Evolutionary conservation across 495 filamentous ascomycete species (phyloP).

Genomic region (Rusavskia elegans): DNA sequence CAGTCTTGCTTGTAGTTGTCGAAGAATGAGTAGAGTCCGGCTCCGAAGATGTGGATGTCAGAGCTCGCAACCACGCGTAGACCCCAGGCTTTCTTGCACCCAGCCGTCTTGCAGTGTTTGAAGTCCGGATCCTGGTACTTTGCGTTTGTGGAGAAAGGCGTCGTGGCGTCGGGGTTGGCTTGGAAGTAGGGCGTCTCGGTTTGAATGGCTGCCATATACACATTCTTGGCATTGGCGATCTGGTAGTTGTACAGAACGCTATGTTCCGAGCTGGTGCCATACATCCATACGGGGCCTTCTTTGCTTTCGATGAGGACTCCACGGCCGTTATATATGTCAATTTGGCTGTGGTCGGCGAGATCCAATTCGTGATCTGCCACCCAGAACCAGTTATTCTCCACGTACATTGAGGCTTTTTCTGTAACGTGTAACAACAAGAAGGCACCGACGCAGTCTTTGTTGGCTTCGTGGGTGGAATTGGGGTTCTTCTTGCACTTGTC

Average conservation of each 20-base stretch:
- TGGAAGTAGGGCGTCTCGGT: constrained; percentile 90
- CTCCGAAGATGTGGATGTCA: constrained; percentile 58
- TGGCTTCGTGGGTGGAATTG: constrained; percentile 32
- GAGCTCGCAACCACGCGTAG: constrained; percentile 57
- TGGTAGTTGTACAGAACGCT: constrained; percentile 84
- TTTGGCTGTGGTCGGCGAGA: constrained; percentile 55
- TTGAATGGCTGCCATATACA: constrained; percentile 79
- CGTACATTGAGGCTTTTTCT: constrained; percentile 49
- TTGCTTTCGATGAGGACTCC: constrained; percentile 59
- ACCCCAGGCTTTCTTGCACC: constrained; percentile 74
- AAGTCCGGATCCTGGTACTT: constrained; percentile 66
- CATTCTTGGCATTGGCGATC: constrained; percentile 58
- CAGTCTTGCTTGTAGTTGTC: constrained; percentile 72
- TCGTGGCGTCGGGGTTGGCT: constrained; percentile 60
- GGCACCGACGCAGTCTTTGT: constrained; percentile 45
- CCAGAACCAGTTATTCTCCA: constrained; percentile 95
- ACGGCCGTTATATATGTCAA: constrained; percentile 84
- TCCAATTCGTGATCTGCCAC: constrained; percentile 89
- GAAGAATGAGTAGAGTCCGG: constrained; percentile 77
- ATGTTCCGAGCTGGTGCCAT: constrained; percentile 76
- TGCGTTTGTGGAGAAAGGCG: constrained; percentile 46
- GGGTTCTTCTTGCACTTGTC: constrained; percentile 62
- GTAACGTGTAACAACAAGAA: constrained; percentile 78
- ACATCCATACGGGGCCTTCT: constrained; percentile 41
- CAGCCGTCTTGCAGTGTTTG: constrained; percentile 37